Base-by-base conservation (phyloP, 495 filamentous ascomycete genomes). In the Penicillium odoratum region DNA sequence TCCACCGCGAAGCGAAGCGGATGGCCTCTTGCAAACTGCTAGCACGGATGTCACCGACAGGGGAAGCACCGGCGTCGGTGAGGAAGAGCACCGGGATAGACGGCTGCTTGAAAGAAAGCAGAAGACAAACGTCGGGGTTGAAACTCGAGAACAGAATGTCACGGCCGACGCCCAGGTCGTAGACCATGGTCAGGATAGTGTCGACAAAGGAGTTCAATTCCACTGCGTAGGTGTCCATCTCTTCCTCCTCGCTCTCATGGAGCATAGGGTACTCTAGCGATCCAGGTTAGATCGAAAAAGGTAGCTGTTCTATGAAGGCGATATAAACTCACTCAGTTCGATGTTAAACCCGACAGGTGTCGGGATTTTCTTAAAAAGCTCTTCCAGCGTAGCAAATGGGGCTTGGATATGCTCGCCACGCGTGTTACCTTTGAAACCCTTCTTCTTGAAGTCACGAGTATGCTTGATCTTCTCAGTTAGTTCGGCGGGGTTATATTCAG, bases 131-230 rank as follows among this genome's bases (percentile, higher is more conserved):
- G 56, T 98, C 95, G 5, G 95, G 95, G 72, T 97, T 94, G 78
- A 99, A 99, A 62, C 86, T 91, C 56, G 88, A 93, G 78, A 99
- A 99, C 58, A 98, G 89, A 71, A 98, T 86, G 68, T 96, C 89
- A 4, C 95, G 82, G 52, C 84, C 82, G 51, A 82, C 81, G 33
- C 83, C 86, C 13, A 86, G 66, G 57, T 89, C 85, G 65, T 97
- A 97, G 9, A 96, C 93, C 69, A 89, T 93, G 26, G 77, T 83
- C 4, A 99, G 79, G 9, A 99, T 88, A 3, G 91, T 94, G 69
- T 99, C 93, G 65, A 96, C 93, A 70, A 97, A 99, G 4, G 88
- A 91, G 72, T 99, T 99, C 58, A 98, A 84, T 74, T 99, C 95
- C 46, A 99, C 89, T 6, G 91, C 93, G 68, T 94, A 97, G 8